Conservation (phyloP, 306 rosid genomes). For the Astragalus glycyphyllos region DNA sequence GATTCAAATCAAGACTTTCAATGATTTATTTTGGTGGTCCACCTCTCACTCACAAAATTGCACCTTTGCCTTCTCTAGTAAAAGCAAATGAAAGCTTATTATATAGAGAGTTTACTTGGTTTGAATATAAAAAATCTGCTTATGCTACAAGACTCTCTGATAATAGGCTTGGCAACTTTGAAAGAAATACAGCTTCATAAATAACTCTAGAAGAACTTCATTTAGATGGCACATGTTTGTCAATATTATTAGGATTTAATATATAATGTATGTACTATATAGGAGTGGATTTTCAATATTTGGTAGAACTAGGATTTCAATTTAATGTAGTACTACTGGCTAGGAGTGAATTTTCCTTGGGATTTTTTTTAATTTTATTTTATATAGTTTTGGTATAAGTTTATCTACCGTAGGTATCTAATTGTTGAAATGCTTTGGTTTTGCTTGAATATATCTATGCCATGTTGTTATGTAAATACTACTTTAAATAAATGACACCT, state of each 20-base stretch:
- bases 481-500: neutral
- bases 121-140: slow-evolving; percentile 69
- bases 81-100: slow-evolving; percentile 70
- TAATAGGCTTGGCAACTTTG: slow-evolving; percentile 73
- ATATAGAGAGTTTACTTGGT: slow-evolving; percentile 86
- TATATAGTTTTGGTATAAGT: neutral
- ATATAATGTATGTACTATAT: neutral
- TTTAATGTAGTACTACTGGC: neutral
- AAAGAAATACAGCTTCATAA: slow-evolving; percentile 42
- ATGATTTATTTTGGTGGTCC: slow-evolving; percentile 87
- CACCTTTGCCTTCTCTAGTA: slow-evolving; percentile 70
- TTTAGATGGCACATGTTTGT: neutral
- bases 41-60: slow-evolving; percentile 68
- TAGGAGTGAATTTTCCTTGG: neutral
- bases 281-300: neutral
- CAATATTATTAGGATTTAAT: neutral
- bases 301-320: no score
- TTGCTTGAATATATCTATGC: neutral
- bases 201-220: neutral
- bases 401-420: neutral
- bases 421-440: neutral
- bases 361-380: no score
- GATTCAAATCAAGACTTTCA: slow-evolving; percentile 68
- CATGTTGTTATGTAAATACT: neutral
- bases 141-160: slow-evolving; percentile 64